A percentile compares a stretch with the other conserved stretches of the same genome.
Conservation (phyloP, 2,329 filamentous ascomycete species). For the Fusarium incarnatum region DNA sequence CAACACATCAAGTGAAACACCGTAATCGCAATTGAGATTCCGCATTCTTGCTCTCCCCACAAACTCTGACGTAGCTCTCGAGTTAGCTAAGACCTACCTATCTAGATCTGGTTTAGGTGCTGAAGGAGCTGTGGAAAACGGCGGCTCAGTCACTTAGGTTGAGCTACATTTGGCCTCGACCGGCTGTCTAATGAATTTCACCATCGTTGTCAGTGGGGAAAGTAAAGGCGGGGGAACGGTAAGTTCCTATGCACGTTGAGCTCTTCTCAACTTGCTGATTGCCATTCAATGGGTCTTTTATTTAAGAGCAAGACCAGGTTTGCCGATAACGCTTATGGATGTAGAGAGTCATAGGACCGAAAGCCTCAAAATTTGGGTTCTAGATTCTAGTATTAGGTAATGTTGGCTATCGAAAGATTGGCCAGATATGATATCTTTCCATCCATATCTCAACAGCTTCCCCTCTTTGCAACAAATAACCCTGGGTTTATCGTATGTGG, state of each 20-base stretch:
- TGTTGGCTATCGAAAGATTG: neutral
- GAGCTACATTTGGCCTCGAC: conserved; percentile 12
- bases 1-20: conserved; percentile 6
- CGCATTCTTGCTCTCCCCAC: neutral
- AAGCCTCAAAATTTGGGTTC: neutral
- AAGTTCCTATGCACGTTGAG: neutral
- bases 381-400: neutral
- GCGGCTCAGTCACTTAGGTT: conserved; percentile 16
- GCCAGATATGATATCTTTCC: neutral
- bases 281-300: neutral
- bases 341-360: neutral
- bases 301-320: neutral
- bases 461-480: conserved; percentile 6
- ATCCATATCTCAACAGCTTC: conserved; percentile 12
- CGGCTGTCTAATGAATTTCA: conserved; percentile 22
- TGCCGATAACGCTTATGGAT: neutral
- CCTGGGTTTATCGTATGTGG: conserved; percentile 18
- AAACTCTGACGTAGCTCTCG: conserved; percentile 13
- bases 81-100: conserved; percentile 11
- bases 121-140: conserved; percentile 27
- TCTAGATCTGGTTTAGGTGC: conserved; percentile 12
- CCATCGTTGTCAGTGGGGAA: conserved; percentile 25
- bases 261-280: conserved; percentile 1
- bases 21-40: conserved; percentile 2
- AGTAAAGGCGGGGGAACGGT: conserved; percentile 15